A percentile compares a stretch with the other conserved stretches of the same genome.
These are phyloP conservation scores for Xerocomellus chrysenteron DNA, from an alignment of 768 basidiomycete species.

Conservation along the genomic window DNA sequence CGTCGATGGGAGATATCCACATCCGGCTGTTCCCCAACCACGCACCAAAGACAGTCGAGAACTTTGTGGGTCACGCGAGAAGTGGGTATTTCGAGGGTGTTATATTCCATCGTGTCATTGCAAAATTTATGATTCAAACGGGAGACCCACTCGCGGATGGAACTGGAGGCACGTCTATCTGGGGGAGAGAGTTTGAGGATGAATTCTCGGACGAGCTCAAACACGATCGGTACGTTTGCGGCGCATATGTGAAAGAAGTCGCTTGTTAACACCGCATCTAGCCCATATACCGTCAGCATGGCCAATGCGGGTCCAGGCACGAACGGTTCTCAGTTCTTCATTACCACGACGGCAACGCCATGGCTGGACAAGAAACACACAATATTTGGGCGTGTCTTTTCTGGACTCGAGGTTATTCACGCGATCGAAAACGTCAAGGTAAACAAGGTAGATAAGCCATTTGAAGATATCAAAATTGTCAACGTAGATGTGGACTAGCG, in stretches of 20 bases:
- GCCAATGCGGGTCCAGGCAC: conserved; percentile 88
- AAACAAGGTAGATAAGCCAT: conserved; percentile 84
- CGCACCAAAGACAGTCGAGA: conserved; percentile 95
- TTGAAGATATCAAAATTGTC: conserved; percentile 90
- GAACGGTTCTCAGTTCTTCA: conserved; percentile 98
- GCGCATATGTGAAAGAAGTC: not conserved
- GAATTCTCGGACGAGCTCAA: conserved; percentile 87
- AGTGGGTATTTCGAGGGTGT: conserved; percentile 91
- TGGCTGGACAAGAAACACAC: conserved; percentile 93
- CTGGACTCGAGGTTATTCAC: conserved; percentile 88
- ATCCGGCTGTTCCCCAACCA: conserved; percentile 86
- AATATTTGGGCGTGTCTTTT: conserved; percentile 86
- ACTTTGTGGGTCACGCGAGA: conserved; percentile 90
- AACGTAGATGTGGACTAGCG: conserved; percentile 70
- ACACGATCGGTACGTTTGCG: conserved; percentile 73
- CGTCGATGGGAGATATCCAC: conserved; percentile 92
- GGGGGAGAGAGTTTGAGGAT: conserved; percentile 89
- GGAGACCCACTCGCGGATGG: conserved; percentile 95
- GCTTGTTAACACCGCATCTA: conserved; percentile 29
- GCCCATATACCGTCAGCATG: conserved; percentile 96
- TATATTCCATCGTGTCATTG: conserved; percentile 96
- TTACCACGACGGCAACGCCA: conserved; percentile 91
- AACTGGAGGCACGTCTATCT: conserved; percentile 87
- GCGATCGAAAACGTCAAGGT: conserved; percentile 89
- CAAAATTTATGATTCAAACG: conserved; percentile 98